Evolutionary conservation across 345 rosid species (phyloP).

Genomic region (Erysimum cheiranthoides): DNA sequence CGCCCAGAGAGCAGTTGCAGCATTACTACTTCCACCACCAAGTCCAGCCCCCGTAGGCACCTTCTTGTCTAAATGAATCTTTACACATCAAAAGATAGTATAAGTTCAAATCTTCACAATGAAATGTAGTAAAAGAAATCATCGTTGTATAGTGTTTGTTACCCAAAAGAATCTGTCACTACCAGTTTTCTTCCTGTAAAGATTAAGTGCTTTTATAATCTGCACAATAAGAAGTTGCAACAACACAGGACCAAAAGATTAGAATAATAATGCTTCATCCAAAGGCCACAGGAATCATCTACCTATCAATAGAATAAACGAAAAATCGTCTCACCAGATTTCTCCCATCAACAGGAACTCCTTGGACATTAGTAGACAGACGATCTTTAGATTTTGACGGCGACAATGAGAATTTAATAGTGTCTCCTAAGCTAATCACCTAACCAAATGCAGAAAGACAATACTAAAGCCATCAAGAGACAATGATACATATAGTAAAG

Average conservation of each 20-base stretch:
- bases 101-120: conserved; percentile 3
- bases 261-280: conserved; percentile 16
- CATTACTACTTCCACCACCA: conserved; percentile 98
- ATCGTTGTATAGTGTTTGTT: conserved; percentile 19
- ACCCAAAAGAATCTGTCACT: conserved; percentile 85
- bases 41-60: conserved; percentile 97
- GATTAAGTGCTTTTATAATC: conserved; percentile 95
- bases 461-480: background rate
- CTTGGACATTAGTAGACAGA: conserved; percentile 77
- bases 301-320: background rate
- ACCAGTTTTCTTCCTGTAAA: conserved; percentile 88
- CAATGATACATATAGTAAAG: background rate
- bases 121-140: background rate
- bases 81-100: conserved; percentile 33
- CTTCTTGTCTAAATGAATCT: conserved; percentile 91
- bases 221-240: conserved; percentile 46
- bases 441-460: conserved; percentile 33
- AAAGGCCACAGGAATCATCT: background rate
- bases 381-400: conserved; percentile 78
- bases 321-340: conserved; percentile 53
- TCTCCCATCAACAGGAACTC: conserved; percentile 84
- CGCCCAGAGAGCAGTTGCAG: conserved; percentile 99
- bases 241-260: conserved; percentile 1
- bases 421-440: conserved; percentile 92
- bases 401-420: conserved; percentile 85